A percentile compares a stretch with the other conserved stretches of the same genome.
Conservation (phyloP, 768 basidiomycete species). For the Butyriboletus loyo region DNA sequence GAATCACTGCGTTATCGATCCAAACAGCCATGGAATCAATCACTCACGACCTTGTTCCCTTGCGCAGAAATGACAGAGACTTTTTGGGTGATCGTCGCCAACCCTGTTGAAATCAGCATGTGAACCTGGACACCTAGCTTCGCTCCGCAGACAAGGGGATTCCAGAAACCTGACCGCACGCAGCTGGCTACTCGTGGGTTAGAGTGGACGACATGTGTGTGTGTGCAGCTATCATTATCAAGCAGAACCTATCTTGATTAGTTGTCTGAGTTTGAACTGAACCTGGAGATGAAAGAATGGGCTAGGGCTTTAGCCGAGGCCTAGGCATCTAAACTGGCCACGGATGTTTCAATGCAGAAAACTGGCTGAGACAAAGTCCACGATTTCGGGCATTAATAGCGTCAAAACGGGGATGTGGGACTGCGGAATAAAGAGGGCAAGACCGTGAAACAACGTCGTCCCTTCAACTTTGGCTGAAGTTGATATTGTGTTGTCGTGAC, state of each 20-base stretch:
- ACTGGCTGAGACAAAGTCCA: neutral
- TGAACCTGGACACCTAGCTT: neutral
- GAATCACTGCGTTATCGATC: slow-evolving; percentile 9
- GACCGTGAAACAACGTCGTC: neutral
- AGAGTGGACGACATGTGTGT: no score
- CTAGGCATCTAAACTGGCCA: neutral
- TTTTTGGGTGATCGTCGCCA: slow-evolving; percentile 9
- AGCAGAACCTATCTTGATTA: neutral
- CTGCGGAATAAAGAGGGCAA: neutral
- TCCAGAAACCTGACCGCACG: slow-evolving; percentile 3
- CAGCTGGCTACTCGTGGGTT: slow-evolving; percentile 3
- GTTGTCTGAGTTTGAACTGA: neutral
- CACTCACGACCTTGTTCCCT: slow-evolving; percentile 2
- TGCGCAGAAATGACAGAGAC: slow-evolving; percentile 1
- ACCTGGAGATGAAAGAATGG: neutral
- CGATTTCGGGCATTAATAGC: neutral
- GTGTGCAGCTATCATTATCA: no score
- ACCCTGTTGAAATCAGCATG: slow-evolving; percentile 10
- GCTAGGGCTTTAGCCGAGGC: neutral
- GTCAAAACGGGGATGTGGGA: neutral
- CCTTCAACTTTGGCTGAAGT: neutral
- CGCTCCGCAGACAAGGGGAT: neutral
- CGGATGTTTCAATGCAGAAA: neutral
- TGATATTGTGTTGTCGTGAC: neutral
- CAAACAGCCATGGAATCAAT: slow-evolving; percentile 5